phyloP scores from a whole-genome alignment of 306 rosid genomes.

The Erythrophleum fordii region DNA sequence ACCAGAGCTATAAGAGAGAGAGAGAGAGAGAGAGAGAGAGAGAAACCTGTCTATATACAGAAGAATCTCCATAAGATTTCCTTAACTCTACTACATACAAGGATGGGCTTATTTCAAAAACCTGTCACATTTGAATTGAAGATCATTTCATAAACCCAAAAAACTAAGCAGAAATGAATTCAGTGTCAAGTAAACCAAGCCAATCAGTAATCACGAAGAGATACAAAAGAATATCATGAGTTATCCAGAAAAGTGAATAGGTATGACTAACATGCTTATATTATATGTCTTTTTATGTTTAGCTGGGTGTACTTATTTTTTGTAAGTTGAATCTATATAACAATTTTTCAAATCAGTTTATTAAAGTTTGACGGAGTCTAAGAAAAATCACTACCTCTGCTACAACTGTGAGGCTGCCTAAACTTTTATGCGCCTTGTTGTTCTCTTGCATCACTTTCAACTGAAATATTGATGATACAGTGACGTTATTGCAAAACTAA shows the following conservation, averaged over 20 bases:
- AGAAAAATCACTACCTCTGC: constrained; percentile 66
- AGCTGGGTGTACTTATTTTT: neutral
- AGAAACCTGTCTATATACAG: constrained; percentile 79
- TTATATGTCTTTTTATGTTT: neutral
- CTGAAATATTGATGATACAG: constrained; percentile 51
- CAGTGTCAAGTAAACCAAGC: neutral
- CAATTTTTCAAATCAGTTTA: neutral
- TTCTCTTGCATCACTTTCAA: constrained; percentile 70
- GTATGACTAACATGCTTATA: neutral
- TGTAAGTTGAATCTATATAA: neutral
- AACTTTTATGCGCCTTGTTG: constrained; percentile 41
- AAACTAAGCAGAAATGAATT: constrained; percentile 10
- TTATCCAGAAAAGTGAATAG: neutral
- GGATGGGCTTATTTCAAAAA: constrained; percentile 79
- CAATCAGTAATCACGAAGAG: neutral
- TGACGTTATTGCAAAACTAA: constrained; percentile 14
- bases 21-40: neutral
- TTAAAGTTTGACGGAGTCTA: neutral
- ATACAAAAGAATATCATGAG: neutral
- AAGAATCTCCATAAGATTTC: constrained; percentile 77
- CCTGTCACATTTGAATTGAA: constrained; percentile 48
- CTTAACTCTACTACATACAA: constrained; percentile 77
- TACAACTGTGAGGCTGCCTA: constrained; percentile 64
- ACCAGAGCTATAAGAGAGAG: neutral
- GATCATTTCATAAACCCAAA: constrained; percentile 5